phyloP scores from a whole-genome alignment of 192 early-diverging fungal genomes.

The Coemansia sp. region DNA sequence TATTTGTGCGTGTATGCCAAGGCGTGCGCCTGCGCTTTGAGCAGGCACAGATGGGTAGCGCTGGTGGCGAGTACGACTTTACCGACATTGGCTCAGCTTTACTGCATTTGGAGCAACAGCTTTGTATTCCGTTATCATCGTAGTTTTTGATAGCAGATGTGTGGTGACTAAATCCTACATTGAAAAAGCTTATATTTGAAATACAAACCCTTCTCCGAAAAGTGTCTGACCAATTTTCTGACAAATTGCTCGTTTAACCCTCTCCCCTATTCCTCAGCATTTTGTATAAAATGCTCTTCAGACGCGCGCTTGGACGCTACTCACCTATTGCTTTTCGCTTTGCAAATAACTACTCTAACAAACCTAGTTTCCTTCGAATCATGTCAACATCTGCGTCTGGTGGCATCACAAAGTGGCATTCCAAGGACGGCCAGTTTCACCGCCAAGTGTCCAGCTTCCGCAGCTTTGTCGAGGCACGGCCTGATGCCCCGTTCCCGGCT shows the following conservation, averaged over 20 bases:
- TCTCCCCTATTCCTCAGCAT: neutral
- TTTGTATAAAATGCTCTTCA: conserved; percentile 1
- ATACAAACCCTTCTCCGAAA: neutral
- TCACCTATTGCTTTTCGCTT: neutral
- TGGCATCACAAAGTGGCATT: conserved; percentile 55
- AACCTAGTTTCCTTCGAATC: neutral
- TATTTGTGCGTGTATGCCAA: conserved; percentile 86
- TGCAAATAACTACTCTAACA: neutral
- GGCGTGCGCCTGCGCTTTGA: conserved; percentile 69
- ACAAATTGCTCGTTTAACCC: neutral
- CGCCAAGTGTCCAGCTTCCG: conserved; percentile 75
- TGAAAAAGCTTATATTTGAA: neutral
- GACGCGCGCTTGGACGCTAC: neutral
- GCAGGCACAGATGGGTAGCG: conserved; percentile 65
- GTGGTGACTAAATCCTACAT: too few species aligned
- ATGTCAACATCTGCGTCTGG: conserved; percentile 6
- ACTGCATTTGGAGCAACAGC: conserved; percentile 52
- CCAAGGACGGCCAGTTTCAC: conserved; percentile 77
- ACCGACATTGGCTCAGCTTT: conserved; percentile 65
- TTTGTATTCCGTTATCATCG: conserved; percentile 7
- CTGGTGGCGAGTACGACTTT: conserved; percentile 71
- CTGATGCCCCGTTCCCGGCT: conserved; percentile 66
- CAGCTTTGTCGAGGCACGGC: conserved; percentile 55
- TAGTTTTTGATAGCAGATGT: neutral
- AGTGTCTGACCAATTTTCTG: neutral